Percentiles rank a stretch among this genome's conserved stretches.
Conservation (phyloP, 2,329 filamentous ascomycete species). For the Setomelanomma holmii region DNA sequence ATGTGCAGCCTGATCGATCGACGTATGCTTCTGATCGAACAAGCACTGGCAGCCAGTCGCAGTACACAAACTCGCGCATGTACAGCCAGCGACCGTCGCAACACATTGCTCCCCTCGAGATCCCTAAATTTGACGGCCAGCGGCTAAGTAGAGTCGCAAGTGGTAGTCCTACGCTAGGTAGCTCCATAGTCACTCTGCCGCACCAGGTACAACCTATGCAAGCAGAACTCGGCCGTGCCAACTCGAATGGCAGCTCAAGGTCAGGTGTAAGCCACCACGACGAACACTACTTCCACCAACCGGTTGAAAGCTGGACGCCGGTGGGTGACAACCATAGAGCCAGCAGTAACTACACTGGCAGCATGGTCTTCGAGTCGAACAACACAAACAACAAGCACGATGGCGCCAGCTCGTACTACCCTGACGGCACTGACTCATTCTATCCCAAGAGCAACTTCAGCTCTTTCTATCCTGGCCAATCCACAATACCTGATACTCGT, state of each 20-base stretch:
- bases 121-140: conserved; percentile 61
- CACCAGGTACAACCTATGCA: conserved; percentile 44
- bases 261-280: conserved; percentile 41
- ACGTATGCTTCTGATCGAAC: conserved; percentile 50
- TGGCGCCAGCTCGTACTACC: conserved; percentile 60
- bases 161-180: conserved; percentile 72
- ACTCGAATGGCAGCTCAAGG: conserved; percentile 44
- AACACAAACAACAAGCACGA: conserved; percentile 53
- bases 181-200: conserved; percentile 57
- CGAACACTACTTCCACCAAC: conserved; percentile 38
- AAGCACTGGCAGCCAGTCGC: conserved; percentile 47
- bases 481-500: conserved; percentile 68
- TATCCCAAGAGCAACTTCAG: conserved; percentile 64
- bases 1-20: conserved; percentile 65
- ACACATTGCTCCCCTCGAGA: conserved; percentile 70
- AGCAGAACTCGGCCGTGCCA: conserved; percentile 47
- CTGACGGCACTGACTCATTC: conserved; percentile 42
- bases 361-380: conserved; percentile 50
- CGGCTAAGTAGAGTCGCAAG: conserved; percentile 72
- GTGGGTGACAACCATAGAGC: conserved; percentile 44
- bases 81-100: conserved; percentile 70
- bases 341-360: conserved; percentile 55
- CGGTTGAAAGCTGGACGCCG: conserved; percentile 48
- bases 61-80: conserved; percentile 60
- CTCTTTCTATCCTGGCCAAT: conserved; percentile 52